A percentile compares a stretch with the other conserved stretches of the same genome.
phyloP scores from a whole-genome alignment of 805 yeast species.

The Kregervanrija delftensis region DNA sequence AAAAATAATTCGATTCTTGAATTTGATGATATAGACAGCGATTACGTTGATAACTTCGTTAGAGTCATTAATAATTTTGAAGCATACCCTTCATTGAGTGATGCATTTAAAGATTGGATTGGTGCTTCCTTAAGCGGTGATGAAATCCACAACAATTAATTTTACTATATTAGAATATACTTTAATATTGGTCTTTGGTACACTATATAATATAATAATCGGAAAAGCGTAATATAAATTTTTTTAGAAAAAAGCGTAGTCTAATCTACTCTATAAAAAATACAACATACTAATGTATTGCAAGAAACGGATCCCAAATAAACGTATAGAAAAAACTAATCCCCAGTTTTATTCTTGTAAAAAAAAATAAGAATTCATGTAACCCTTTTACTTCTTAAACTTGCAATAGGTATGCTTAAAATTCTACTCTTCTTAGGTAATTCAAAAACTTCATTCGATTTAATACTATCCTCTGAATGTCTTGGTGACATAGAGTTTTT shows the following conservation, averaged over 20 bases:
- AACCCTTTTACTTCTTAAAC: conserved; percentile 18
- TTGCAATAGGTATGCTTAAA: conserved; percentile 28
- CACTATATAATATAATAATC: too few relatives aligned
- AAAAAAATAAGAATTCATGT: neutral
- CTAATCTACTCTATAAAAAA: too few relatives aligned
- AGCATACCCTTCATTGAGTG: conserved; percentile 26
- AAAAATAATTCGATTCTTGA: neutral
- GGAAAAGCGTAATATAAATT: too few relatives aligned
- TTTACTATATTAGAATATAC: too few relatives aligned
- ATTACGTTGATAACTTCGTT: conserved; percentile 27
- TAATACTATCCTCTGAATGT: neutral
- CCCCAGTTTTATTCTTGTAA: neutral
- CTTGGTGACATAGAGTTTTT: too few relatives aligned
- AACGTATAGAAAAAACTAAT: neutral
- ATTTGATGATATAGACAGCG: conserved; percentile 11
- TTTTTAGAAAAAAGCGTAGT: too few relatives aligned
- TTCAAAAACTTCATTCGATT: neutral
- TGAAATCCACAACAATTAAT: neutral
- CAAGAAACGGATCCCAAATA: neutral
- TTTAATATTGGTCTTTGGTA: too few relatives aligned
- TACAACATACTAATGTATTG: too few relatives aligned
- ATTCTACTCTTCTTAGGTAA: conserved; percentile 17
- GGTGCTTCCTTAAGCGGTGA: conserved; percentile 10
- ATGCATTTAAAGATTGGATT: conserved; percentile 32
- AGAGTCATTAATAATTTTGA: conserved; percentile 29